phyloP scores from a whole-genome alignment of 306 rosid genomes.

The Parietaria judaica region DNA sequence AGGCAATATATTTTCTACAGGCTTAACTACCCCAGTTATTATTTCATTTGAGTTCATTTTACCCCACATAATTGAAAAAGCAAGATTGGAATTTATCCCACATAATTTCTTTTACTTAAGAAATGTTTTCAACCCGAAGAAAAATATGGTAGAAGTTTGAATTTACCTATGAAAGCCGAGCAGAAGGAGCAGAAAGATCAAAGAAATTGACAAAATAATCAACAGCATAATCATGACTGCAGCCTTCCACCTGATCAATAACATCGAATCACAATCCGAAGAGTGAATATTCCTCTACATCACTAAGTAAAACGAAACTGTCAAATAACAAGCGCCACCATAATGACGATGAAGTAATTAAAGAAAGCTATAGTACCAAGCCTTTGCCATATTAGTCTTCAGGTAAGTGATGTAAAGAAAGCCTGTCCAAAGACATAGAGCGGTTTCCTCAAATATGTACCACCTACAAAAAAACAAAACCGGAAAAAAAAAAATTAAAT shows the following conservation, averaged over 20 bases:
- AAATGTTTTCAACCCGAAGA: conserved; percentile 6
- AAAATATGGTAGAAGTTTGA: neutral
- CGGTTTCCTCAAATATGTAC: conserved; percentile 88
- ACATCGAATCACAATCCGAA: neutral
- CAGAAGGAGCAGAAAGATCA: conserved; percentile 70
- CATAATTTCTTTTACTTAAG: neutral
- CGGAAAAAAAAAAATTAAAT: conserved; percentile 7
- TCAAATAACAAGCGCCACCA: conserved; percentile 13
- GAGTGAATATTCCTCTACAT: neutral
- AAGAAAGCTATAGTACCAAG: conserved; percentile 57
- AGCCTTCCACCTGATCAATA: conserved; percentile 88
- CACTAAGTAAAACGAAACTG: conserved; percentile 6
- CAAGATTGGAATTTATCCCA: neutral
- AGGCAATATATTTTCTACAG: neutral
- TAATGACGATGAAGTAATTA: neutral
- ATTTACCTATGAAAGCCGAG: conserved; percentile 77
- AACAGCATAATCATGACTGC: conserved; percentile 64
- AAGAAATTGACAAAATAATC: conserved; percentile 44
- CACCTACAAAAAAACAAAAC: conserved; percentile 54
- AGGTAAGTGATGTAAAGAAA: conserved; percentile 66
- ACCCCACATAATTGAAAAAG: neutral
- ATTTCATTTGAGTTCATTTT: neutral
- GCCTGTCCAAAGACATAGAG: conserved; percentile 86
- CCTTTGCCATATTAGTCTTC: conserved; percentile 48
- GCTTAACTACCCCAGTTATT: neutral